Percentiles rank a stretch among this genome's conserved stretches.
Evolutionary conservation across 2,329 filamentous ascomycete genomes (phyloP).

Genomic region (Pestalotiopsis sp.): DNA sequence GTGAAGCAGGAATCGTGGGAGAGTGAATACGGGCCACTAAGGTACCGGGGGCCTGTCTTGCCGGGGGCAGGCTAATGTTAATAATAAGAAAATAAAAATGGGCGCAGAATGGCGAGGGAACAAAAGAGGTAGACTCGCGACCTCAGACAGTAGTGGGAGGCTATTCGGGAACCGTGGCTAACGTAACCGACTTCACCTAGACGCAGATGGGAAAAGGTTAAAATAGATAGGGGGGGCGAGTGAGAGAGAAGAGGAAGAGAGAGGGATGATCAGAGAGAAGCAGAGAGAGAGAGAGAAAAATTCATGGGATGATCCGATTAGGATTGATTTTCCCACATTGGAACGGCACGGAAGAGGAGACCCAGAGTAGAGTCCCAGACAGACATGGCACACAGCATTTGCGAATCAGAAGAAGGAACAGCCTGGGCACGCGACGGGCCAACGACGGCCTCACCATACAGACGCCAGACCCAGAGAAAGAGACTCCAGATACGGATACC

Average conservation of each 20-base stretch:
- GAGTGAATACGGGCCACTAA: background rate
- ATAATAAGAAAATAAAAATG: background rate
- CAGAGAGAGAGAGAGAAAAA: background rate
- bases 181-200: conserved; percentile 3
- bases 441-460: background rate
- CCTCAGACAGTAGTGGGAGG: conserved; percentile 2
- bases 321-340: background rate
- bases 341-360: background rate
- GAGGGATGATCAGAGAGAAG: background rate
- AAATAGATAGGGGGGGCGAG: background rate
- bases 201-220: conserved; percentile 5
- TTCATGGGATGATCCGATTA: background rate
- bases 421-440: background rate
- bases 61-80: background rate
- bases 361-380: background rate
- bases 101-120: background rate
- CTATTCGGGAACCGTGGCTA: background rate
- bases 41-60: background rate
- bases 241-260: background rate
- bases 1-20: background rate
- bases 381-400: background rate
- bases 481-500: background rate
- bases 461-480: background rate
- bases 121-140: background rate
- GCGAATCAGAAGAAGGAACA: background rate